A percentile compares a stretch with the other conserved stretches of the same genome.
phyloP scores from a whole-genome alignment of 2,329 filamentous ascomycete species.

The Trichoderma semiorbis region DNA sequence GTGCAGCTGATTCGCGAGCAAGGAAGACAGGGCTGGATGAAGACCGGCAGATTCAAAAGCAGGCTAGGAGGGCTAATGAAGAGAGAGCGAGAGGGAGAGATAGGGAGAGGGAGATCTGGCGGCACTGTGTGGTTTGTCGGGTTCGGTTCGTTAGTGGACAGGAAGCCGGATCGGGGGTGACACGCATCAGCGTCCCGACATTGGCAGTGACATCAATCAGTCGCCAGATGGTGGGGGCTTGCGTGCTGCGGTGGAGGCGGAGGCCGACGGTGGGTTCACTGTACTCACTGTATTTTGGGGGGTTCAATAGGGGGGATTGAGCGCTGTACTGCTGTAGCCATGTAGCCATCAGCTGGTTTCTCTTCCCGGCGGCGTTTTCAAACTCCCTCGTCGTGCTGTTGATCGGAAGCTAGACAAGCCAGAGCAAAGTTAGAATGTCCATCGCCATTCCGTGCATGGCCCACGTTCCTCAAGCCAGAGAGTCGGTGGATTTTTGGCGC shows the following conservation, averaged over 20 bases:
- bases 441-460: background rate
- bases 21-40: constrained; percentile 14
- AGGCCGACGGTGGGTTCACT: background rate
- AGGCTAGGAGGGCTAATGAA: background rate
- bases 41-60: background rate
- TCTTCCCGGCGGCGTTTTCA: too few relatives aligned
- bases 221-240: constrained; percentile 13
- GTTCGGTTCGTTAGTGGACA: background rate
- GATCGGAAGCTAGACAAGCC: background rate
- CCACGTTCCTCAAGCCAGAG: background rate
- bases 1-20: background rate
- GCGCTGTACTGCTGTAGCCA: background rate
- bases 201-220: background rate
- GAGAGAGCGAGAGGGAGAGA: background rate
- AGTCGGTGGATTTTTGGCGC: background rate
- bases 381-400: background rate
- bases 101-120: background rate
- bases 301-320: background rate
- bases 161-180: constrained; percentile 13
- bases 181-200: background rate
- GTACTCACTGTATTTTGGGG: background rate
- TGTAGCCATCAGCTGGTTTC: background rate
- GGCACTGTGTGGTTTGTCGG: background rate
- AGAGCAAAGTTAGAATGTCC: background rate
- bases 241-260: background rate